Evolutionary conservation across 2,329 filamentous ascomycete genomes (phyloP).

Genomic region (Grosmannia serpens): DNA sequence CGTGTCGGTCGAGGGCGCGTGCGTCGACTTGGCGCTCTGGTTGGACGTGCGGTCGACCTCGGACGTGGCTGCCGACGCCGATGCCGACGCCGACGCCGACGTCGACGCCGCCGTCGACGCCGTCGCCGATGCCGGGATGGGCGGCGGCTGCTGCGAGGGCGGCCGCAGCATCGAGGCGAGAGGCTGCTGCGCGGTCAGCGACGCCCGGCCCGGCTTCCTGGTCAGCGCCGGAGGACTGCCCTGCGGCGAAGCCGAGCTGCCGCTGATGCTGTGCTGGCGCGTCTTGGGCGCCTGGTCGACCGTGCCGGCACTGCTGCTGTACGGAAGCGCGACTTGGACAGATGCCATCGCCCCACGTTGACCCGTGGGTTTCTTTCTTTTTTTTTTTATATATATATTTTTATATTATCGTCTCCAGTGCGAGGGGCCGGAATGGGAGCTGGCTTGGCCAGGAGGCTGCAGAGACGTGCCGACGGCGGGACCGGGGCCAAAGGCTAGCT

Average conservation of each 20-base stretch:
- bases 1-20: conserved; percentile 44
- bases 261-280: conserved; percentile 21
- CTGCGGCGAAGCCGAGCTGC: conserved; percentile 16
- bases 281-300: conserved; percentile 15
- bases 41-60: conserved; percentile 47
- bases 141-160: not conserved
- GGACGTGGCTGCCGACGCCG: conserved; percentile 37
- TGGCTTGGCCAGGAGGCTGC: not conserved
- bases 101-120: conserved; percentile 32
- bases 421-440: too few species aligned
- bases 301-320: not conserved
- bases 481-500: too few species aligned
- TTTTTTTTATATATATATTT: too few species aligned
- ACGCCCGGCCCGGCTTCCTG: conserved; percentile 33
- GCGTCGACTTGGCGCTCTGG: conserved; percentile 44
- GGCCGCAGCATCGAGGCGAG: not conserved
- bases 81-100: conserved; percentile 37
- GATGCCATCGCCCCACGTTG: not conserved
- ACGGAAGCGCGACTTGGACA: not conserved
- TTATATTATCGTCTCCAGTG: not conserved
- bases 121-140: not conserved
- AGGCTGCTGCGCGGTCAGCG: conserved; percentile 38
- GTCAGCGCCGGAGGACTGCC: not conserved
- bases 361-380: not conserved
- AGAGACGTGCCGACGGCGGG: too few species aligned